These are phyloP conservation scores for Cucumis cinereus DNA, from an alignment of 306 rosid genomes.

Conservation along the genomic window DNA sequence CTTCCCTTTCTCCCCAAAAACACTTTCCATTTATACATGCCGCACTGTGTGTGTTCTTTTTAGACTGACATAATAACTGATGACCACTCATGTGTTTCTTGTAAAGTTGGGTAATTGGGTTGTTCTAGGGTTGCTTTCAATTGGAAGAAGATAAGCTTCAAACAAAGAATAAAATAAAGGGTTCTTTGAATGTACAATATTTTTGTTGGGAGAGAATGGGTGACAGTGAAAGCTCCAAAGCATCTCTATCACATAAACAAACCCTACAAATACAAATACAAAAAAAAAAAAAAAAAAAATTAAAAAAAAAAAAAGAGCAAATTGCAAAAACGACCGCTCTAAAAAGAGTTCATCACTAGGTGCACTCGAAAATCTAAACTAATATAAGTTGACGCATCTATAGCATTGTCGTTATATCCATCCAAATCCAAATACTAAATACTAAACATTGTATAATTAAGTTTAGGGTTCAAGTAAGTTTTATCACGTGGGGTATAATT, in stretches of 20 bases:
- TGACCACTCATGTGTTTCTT: background rate
- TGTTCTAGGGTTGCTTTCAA: slow-evolving; percentile 9
- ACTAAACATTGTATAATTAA: too few species aligned
- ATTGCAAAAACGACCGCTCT: too few species aligned
- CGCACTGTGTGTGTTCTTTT: slow-evolving; percentile 7
- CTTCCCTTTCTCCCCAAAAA: background rate
- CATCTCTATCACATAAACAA: background rate
- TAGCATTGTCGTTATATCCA: too few species aligned
- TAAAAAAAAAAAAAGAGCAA: too few species aligned
- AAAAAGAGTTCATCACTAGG: too few species aligned
- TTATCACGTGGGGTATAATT: too few species aligned
- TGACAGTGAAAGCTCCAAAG: background rate
- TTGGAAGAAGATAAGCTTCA: background rate
- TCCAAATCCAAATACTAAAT: too few species aligned
- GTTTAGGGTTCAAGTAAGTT: too few species aligned
- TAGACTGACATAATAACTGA: background rate
- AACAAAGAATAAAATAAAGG: background rate
- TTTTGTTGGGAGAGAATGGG: background rate
- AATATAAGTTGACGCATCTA: too few species aligned
- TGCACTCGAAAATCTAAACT: too few species aligned
- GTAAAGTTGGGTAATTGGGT: background rate
- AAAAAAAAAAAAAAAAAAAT: too few species aligned
- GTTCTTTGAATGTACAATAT: slow-evolving; percentile 6
- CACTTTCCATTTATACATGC: slow-evolving; percentile 82
- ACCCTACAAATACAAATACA: too few species aligned